Conservation (phyloP, 345 rosid species). For the Gossypium herbaceum region DNA sequence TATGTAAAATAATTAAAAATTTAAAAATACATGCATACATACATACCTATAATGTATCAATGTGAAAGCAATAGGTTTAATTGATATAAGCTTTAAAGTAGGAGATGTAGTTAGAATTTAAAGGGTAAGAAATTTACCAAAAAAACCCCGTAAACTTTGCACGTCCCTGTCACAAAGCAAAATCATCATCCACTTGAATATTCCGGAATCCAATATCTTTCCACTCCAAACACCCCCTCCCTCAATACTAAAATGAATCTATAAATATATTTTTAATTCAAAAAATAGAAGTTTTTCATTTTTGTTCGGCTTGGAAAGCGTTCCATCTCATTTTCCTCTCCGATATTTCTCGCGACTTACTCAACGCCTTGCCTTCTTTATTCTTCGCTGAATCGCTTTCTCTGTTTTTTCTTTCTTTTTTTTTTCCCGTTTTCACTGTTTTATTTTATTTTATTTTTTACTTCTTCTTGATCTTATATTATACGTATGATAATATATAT, state of each 20-base stretch:
- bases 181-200: constrained; percentile 4
- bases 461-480: background rate
- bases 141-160: background rate
- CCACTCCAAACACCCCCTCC: background rate
- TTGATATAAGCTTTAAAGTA: too few relatives aligned
- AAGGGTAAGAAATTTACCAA: background rate
- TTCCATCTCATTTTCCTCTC: background rate
- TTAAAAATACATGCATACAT: too few relatives aligned
- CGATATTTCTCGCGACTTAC: background rate
- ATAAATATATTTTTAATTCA: background rate
- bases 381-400: background rate
- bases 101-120: too few relatives aligned
- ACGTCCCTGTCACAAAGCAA: background rate
- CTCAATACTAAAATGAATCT: background rate
- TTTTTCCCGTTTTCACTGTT: background rate
- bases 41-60: too few relatives aligned
- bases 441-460: background rate
- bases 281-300: background rate
- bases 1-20: too few relatives aligned
- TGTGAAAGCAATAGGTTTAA: too few relatives aligned
- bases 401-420: too few relatives aligned
- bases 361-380: background rate
- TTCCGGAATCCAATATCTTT: background rate
- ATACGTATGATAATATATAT: background rate
- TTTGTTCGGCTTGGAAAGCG: background rate